These are phyloP conservation scores for Sclerotiophoma versabilis DNA, from an alignment of 2,329 filamentous ascomycete species.

Conservation along the genomic window DNA sequence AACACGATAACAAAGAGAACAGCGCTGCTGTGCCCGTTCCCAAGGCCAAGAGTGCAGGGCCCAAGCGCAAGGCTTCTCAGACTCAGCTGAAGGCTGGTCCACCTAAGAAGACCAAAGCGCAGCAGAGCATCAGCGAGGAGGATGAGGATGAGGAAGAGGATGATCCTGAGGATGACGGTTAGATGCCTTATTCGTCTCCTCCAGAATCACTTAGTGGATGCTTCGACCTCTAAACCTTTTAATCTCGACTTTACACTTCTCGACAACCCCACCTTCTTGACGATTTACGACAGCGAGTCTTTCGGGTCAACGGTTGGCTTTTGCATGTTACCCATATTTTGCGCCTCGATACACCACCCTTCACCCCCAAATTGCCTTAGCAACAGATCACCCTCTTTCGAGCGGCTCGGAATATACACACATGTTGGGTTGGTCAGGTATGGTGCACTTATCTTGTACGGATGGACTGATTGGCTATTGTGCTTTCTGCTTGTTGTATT, in stretches of 20 bases:
- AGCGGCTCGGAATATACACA: constrained; percentile 29
- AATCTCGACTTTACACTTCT: constrained; percentile 30
- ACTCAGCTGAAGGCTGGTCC: constrained; percentile 42
- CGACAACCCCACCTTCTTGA: constrained; percentile 38
- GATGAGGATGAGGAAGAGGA: constrained; percentile 60
- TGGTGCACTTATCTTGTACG: constrained; percentile 12
- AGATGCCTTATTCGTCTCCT: constrained; percentile 10
- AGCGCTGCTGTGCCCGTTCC: constrained; percentile 37
- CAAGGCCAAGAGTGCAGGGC: constrained; percentile 22
- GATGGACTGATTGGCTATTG: constrained; percentile 15
- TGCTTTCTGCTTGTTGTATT: constrained; percentile 18
- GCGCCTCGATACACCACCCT: constrained; percentile 29
- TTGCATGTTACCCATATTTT: constrained; percentile 43
- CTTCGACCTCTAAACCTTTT: constrained; percentile 27
- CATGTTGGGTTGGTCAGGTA: constrained; percentile 10
- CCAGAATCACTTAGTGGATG: constrained; percentile 6
- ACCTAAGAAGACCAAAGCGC: constrained; percentile 60
- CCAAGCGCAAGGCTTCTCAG: constrained; percentile 44
- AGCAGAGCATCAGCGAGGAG: constrained; percentile 59
- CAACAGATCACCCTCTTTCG: constrained; percentile 21
- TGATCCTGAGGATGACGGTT: constrained; percentile 59
- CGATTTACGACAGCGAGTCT: constrained; percentile 50
- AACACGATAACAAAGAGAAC: constrained; percentile 52
- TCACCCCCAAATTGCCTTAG: constrained; percentile 45
- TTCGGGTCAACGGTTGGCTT: constrained; percentile 38